Evolutionary conservation across 441 rosid genomes (phyloP).

Genomic region (Euphorbia celastroides): DNA sequence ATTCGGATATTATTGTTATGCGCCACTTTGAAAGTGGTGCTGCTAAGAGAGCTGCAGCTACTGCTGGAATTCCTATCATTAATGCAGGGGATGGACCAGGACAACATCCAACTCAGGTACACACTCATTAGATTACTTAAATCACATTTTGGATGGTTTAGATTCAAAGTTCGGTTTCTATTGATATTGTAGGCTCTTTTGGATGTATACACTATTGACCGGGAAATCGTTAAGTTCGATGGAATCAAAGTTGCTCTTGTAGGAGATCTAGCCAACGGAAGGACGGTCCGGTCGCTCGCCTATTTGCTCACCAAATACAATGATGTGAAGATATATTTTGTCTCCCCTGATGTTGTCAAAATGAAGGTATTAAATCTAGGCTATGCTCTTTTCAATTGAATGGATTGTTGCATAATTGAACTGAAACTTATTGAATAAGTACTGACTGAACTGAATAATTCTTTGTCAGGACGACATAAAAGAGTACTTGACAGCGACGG

Average conservation of each 20-base stretch:
- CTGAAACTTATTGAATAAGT: no score
- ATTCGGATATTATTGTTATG: slow-evolving; percentile 88
- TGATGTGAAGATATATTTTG: slow-evolving; percentile 81
- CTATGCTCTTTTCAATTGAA: no score
- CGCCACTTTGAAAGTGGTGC: slow-evolving; percentile 97
- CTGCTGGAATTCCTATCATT: slow-evolving; percentile 78
- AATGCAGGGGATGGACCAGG: slow-evolving; percentile 99
- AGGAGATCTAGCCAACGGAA: slow-evolving; percentile 96
- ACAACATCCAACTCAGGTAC: slow-evolving; percentile 94
- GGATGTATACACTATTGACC: slow-evolving; percentile 82
- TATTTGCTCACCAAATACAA: slow-evolving; percentile 84
- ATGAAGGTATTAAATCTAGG: slow-evolving; percentile 95
- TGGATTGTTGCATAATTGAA: no score
- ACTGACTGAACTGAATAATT: no score
- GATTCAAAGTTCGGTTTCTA: no score
- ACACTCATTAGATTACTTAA: neutral
- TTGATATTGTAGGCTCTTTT: slow-evolving; percentile 59
- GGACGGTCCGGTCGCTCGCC: slow-evolving; percentile 93
- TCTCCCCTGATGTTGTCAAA: slow-evolving; percentile 87
- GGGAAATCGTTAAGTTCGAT: slow-evolving; percentile 87
- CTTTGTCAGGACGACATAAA: slow-evolving; percentile 82
- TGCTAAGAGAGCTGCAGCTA: slow-evolving; percentile 83
- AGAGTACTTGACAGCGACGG: slow-evolving; percentile 58
- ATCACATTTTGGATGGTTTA: no score
- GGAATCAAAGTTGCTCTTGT: slow-evolving; percentile 87